A percentile compares a stretch with the other conserved stretches of the same genome.
Evolutionary conservation across 495 filamentous ascomycete genomes (phyloP).

Genomic region (Hyaloscypha hepaticicola): DNA sequence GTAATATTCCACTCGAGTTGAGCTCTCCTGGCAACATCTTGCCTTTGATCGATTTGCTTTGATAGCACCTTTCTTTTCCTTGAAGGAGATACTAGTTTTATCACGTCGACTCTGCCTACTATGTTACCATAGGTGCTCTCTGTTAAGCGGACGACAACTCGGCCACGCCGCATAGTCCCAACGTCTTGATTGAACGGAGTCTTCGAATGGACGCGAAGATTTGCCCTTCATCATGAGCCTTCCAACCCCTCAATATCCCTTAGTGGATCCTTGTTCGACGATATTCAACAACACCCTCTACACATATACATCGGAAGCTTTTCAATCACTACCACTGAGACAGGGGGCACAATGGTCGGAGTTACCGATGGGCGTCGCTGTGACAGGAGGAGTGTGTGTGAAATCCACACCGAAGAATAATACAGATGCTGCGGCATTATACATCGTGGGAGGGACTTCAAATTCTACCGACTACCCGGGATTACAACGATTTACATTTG

Average conservation of each 20-base stretch:
- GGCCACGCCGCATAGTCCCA: neutral
- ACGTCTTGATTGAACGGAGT: conserved; percentile 9
- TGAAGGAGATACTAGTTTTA: conserved; percentile 1
- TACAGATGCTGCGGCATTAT: conserved; percentile 57
- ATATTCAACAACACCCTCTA: conserved; percentile 84
- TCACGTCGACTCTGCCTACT: conserved; percentile 6
- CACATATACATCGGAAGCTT: conserved; percentile 71
- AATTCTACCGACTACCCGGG: conserved; percentile 63
- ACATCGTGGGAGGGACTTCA: conserved; percentile 73
- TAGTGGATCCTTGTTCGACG: conserved; percentile 78
- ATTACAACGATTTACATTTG: conserved; percentile 81
- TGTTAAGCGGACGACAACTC: neutral
- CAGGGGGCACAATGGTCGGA: conserved; percentile 69
- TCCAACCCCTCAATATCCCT: conserved; percentile 60
- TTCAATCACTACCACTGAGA: conserved; percentile 69
- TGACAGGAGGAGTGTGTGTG: conserved; percentile 77
- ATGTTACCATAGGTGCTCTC: conserved; percentile 23
- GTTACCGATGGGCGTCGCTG: conserved; percentile 61
- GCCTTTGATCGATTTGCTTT: conserved; percentile 30
- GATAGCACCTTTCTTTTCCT: conserved; percentile 26
- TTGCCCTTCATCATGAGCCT: conserved; percentile 50
- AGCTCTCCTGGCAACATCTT: conserved; percentile 1
- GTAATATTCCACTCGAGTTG: conserved; percentile 5
- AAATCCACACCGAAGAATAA: conserved; percentile 58
- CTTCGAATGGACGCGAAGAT: conserved; percentile 2